Evolutionary conservation across 2,329 filamentous ascomycete species (phyloP), one percentile per base, ranked within the genome.

Genomic region (Aspergillus hortae): DNA sequence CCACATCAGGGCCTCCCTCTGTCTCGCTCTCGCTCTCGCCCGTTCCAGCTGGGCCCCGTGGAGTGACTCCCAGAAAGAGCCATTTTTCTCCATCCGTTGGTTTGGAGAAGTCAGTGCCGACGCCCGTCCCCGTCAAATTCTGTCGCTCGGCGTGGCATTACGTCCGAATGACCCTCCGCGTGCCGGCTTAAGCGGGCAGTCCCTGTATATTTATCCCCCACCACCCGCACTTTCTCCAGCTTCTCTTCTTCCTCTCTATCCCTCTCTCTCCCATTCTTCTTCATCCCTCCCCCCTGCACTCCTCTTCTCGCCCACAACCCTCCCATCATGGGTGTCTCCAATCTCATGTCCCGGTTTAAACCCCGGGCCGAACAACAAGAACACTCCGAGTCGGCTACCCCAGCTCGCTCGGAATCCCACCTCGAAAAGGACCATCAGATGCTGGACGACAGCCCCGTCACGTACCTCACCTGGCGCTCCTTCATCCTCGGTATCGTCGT

Each of bases 401-500:
- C 68, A 50, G 59, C 65, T 46, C 63, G 66, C 40, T 51, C 64
- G 6, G 66, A 69, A 48, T 70, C 67, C 4, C 58, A 50, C 17
- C 52, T 59, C 2, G 69, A 72, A 60, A 71, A 72, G 56, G 61
- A 69, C 55, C 54, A 57, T 33, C 59, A 50, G 38, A 60, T 61
- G 7, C 56, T 71, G 41, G 71, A 76, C 56, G 71, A 76, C 40
- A 71, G 71, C 44, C 73, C 74, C 12, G 67, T 76, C 55, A 66
- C 68, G 33, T 71, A 73, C 44, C 52, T 77, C 48, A 77, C 75
- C 51, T 68, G 68, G 64, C 68, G 71, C 5, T 72, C 74, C 0
- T 67, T 74, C 53, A 64, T 73, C 52, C 69, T 77, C 55, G 73
- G 73, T 45, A 46, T 77, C 36, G 65, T 76, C 51, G 74, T 75